phyloP scores from a whole-genome alignment of 371 early-diverging fungal genomes.

The Lichtheimia ramosa region DNA sequence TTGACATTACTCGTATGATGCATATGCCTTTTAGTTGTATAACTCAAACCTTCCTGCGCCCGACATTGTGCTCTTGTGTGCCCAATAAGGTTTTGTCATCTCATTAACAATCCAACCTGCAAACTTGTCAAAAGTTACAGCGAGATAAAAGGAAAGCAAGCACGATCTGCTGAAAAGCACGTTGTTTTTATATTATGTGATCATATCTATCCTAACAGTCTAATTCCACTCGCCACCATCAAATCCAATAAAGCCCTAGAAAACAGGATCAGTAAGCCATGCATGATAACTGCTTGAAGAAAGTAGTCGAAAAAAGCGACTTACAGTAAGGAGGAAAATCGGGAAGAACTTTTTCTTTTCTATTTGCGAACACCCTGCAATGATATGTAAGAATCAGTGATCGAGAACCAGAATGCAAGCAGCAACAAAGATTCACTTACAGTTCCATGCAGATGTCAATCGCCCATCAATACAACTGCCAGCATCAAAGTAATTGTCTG shows the following conservation, averaged over 20 bases:
- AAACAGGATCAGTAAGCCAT: no score
- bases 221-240: constrained; percentile 66
- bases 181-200: constrained; percentile 1
- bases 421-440: constrained; percentile 24
- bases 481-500: constrained; percentile 93
- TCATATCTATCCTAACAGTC: no score
- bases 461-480: constrained; percentile 97
- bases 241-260: constrained; percentile 77
- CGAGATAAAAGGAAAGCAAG: no score
- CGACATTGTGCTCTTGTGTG: no score
- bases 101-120: no score
- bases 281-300: no score
- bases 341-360: constrained; percentile 95
- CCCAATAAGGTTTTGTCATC: no score
- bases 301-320: not conserved
- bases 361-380: constrained; percentile 79
- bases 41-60: no score
- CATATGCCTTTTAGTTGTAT: no score
- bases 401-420: not conserved
- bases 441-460: constrained; percentile 95
- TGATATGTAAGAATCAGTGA: not conserved
- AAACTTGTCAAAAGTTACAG: no score
- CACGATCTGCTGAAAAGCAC: no score
- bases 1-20: no score
- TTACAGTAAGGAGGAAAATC: constrained; percentile 81